Evolutionary conservation across 164 flowering plant species (phyloP), one percentile per base, ranked within the genome.

Genomic region (Macadamia integrifolia): DNA sequence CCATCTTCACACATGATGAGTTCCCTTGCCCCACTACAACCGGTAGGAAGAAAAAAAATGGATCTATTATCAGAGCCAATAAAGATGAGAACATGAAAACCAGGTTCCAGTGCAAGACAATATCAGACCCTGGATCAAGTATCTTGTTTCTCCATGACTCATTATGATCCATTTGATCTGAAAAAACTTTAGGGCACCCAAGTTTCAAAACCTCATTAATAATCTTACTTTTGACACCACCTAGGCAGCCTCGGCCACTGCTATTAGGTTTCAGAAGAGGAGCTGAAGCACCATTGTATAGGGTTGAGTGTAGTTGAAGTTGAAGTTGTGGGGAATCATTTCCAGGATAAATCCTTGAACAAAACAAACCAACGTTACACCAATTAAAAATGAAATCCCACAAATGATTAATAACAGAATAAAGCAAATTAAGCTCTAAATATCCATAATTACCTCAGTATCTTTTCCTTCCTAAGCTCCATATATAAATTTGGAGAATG

Each of bases 11-110:
- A 77, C 98, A 93, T 4, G 69, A 71, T 0, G 80, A 70, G 13
- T 49, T 55, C 31, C 29, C 64, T 14, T 62, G 68, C 11, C 75
- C 84, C 61, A 68, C 77, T 6, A 91, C 70, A 10, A 79, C 63
- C 18, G 95, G 97, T 84, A 91, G 69, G 81, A 79, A 91, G 67
- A 93, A 88, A 66, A 86, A 91, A 72, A 93, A 61, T 1, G 98
- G 98, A 62, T 93, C 98, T 11, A 93, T 70, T 67, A 88, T 91
- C n/a, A 93, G 87, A 1, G 98, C 98, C 52, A 93, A 77, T 80
- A 93, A 76, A 70, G 92, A 90, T 1, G 92, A 83, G 52, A 86
- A 40, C 5, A 91, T 84, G 80, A 93, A 93, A 43, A 86, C 69
- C 61, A 86, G 65, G 77, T 91, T 91, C 97, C 98, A 93, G 61